phyloP scores from a whole-genome alignment of 768 basidiomycete genomes.

The Pulveroboletus sp. region DNA sequence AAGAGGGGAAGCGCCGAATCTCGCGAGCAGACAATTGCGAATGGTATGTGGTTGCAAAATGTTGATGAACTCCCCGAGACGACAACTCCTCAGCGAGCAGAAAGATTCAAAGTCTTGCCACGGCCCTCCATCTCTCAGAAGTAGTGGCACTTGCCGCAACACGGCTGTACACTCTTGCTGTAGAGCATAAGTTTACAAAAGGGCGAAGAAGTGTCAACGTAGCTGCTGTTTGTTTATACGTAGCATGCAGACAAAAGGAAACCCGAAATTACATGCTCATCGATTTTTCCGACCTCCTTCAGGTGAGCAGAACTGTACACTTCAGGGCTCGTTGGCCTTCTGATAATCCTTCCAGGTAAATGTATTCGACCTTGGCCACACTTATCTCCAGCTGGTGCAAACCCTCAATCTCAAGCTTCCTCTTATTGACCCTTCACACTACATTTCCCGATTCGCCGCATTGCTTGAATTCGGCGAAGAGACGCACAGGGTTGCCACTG shows the following conservation, averaged over 20 bases:
- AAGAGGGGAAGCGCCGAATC: slow-evolving; percentile 77
- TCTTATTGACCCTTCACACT: slow-evolving; percentile 92
- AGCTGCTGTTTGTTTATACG: slow-evolving; percentile 92
- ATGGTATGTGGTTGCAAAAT: slow-evolving; percentile 48
- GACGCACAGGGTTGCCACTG: slow-evolving; percentile 85
- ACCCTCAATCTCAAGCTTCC: slow-evolving; percentile 81
- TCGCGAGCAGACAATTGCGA: slow-evolving; percentile 86
- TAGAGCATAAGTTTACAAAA: slow-evolving; percentile 91
- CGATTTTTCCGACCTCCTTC: slow-evolving; percentile 95
- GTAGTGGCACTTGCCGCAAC: slow-evolving; percentile 76
- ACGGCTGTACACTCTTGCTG: slow-evolving; percentile 88
- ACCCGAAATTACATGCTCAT: slow-evolving; percentile 95
- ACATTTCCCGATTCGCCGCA: slow-evolving; percentile 92
- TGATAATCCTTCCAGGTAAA: slow-evolving; percentile 61
- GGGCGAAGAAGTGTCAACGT: slow-evolving; percentile 91
- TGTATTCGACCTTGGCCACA: slow-evolving; percentile 94
- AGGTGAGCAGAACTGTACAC: slow-evolving; percentile 42
- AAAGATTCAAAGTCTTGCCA: slow-evolving; percentile 80
- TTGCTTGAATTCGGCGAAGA: slow-evolving; percentile 96
- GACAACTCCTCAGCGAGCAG: slow-evolving; percentile 54
- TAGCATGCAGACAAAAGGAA: slow-evolving; percentile 88
- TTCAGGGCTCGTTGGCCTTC: not conserved
- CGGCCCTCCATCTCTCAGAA: slow-evolving; percentile 73
- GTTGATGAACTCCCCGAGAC: not conserved
- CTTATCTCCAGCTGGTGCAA: slow-evolving; percentile 91